Conservation (phyloP, 176 grass and related monocot genomes). For the Triticum aestivum region DNA sequence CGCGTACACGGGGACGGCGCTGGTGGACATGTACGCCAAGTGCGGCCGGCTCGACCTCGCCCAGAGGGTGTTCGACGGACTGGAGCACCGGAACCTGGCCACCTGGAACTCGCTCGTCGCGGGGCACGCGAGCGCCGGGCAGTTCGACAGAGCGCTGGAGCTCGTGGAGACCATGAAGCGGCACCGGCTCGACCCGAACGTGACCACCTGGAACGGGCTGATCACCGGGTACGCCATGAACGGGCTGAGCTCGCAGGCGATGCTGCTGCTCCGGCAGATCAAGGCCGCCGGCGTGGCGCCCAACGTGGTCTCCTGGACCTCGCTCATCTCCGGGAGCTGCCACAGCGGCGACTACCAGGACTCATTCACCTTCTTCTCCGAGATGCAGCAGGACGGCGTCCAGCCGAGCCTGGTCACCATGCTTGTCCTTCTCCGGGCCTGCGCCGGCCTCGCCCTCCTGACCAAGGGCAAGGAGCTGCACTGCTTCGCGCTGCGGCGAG, state of each 20-base stretch:
- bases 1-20: slow-evolving; percentile 62
- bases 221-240: slow-evolving; percentile 69
- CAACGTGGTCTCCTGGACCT: slow-evolving; percentile 75
- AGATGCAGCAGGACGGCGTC: slow-evolving; percentile 68
- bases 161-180: slow-evolving; percentile 66
- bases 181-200: slow-evolving; percentile 55
- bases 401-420: slow-evolving; percentile 56
- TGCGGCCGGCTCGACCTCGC: slow-evolving; percentile 51
- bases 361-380: slow-evolving; percentile 52
- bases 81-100: slow-evolving; percentile 61
- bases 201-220: slow-evolving; percentile 84
- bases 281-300: slow-evolving; percentile 53
- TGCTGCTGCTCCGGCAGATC: slow-evolving; percentile 64
- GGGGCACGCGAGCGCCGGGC: slow-evolving; percentile 44
- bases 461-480: slow-evolving; percentile 82
- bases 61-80: slow-evolving; percentile 49
- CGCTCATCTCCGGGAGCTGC: slow-evolving; percentile 67
- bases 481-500: slow-evolving; percentile 49
- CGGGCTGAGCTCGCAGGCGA: slow-evolving; percentile 55
- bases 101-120: slow-evolving; percentile 85
- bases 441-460: slow-evolving; percentile 52
- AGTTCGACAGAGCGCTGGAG: slow-evolving; percentile 50
- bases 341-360: slow-evolving; percentile 56
- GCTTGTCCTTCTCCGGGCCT: slow-evolving; percentile 56
- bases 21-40: slow-evolving; percentile 78